Evolutionary conservation across 129 eudicot species (phyloP).

Genomic region (Tagetes erecta): DNA sequence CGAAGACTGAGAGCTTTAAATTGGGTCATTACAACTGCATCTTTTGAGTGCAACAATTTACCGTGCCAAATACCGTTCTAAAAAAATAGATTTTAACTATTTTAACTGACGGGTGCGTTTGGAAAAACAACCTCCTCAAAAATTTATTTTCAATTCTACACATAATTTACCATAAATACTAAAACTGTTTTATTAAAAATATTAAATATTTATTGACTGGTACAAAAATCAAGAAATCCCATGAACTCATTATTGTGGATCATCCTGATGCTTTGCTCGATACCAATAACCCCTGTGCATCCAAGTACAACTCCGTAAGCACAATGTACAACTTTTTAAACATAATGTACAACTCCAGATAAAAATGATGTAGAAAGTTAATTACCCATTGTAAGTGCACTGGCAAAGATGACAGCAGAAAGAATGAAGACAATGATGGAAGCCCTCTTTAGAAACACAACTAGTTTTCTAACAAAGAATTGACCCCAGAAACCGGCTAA

Average conservation of each 20-base stretch:
- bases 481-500: slow-evolving; percentile 95
- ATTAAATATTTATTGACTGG: slow-evolving; percentile 44
- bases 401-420: slow-evolving; percentile 85
- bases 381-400: slow-evolving; percentile 82
- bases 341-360: neutral
- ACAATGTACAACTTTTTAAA: neutral
- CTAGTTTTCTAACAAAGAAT: slow-evolving; percentile 62
- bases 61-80: no score
- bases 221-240: slow-evolving; percentile 84
- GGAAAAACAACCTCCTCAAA: no score
- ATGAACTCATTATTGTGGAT: slow-evolving; percentile 78
- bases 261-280: slow-evolving; percentile 68
- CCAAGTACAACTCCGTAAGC: neutral
- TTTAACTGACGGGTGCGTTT: no score
- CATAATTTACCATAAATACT: no score
- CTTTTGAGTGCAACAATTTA: no score
- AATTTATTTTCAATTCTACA: no score
- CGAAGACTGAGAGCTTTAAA: no score
- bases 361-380: slow-evolving; percentile 28
- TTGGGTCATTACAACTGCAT: no score
- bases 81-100: no score
- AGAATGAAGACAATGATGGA: slow-evolving; percentile 85
- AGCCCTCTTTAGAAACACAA: slow-evolving; percentile 62
- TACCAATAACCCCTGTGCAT: slow-evolving; percentile 75
- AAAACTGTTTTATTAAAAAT: neutral